phyloP scores from a whole-genome alignment of 176 grass and related monocot species.

The Cymbopogon citratus region DNA sequence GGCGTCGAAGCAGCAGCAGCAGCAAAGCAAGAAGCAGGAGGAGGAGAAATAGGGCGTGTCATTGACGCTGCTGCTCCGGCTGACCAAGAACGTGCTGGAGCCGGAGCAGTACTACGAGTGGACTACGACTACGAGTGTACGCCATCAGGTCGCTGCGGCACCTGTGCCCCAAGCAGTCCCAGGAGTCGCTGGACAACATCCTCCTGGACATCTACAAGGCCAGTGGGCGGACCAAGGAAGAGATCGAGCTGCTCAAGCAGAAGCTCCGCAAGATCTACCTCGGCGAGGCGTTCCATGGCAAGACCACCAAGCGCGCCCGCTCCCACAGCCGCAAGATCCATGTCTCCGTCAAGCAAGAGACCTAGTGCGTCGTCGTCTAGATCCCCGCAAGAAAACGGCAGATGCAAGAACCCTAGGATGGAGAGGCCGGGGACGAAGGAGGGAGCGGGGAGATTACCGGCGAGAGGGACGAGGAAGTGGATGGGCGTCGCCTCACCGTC shows the following conservation, averaged over 20 bases:
- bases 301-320: constrained; percentile 53
- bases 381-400: too few species aligned
- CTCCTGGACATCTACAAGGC: constrained; percentile 71
- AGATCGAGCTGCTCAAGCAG: constrained; percentile 80
- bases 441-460: too few species aligned
- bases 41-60: background rate
- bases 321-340: constrained; percentile 85
- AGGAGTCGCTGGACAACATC: constrained; percentile 81
- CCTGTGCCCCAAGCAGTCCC: constrained; percentile 65
- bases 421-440: too few species aligned
- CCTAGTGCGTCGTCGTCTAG: constrained; percentile 38
- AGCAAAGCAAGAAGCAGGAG: background rate
- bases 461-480: too few species aligned
- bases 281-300: constrained; percentile 71
- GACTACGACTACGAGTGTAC: constrained; percentile 64
- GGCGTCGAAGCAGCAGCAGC: background rate
- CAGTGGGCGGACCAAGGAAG: constrained; percentile 65
- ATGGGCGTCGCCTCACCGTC: too few species aligned
- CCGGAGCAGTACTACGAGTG: constrained; percentile 36
- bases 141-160: constrained; percentile 64
- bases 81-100: background rate
- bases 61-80: constrained; percentile 11
- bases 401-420: too few species aligned
- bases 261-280: constrained; percentile 79
- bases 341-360: constrained; percentile 82